phyloP scores from a whole-genome alignment of 129 eudicot genomes.

The Kitagawia praeruptora region DNA sequence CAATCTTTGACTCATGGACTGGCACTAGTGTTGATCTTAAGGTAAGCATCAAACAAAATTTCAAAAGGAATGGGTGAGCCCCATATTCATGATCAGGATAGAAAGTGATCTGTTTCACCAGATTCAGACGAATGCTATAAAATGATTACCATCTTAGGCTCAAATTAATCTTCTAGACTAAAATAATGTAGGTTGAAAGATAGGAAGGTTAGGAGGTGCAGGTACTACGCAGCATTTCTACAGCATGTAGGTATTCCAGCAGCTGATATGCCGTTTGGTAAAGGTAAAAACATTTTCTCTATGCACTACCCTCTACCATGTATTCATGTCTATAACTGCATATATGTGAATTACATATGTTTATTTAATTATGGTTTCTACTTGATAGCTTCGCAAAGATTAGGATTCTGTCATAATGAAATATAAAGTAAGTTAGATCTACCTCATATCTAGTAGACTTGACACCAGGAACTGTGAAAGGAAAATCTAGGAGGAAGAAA shows the following conservation, averaged over 20 bases:
- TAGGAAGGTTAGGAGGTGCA: slow-evolving; percentile 73
- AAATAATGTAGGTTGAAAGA: slow-evolving; percentile 27
- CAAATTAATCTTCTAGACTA: not conserved
- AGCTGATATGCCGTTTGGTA: slow-evolving; percentile 56
- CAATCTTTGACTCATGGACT: slow-evolving; percentile 66
- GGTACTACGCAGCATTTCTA: slow-evolving; percentile 73
- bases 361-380: not conserved
- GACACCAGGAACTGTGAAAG: not conserved
- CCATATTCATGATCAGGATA: slow-evolving; percentile 8
- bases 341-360: not conserved
- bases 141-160: no score
- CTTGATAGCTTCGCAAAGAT: not conserved
- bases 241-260: slow-evolving; percentile 82
- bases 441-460: not conserved
- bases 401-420: not conserved
- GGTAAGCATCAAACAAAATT: slow-evolving; percentile 25
- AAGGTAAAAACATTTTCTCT: slow-evolving; percentile 21
- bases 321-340: not conserved
- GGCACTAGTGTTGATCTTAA: slow-evolving; percentile 25
- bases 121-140: not conserved
- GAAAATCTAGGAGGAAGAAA: not conserved
- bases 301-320: not conserved
- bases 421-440: not conserved
- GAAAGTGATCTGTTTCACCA: not conserved
- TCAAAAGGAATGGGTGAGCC: not conserved